Percentiles rank a stretch among this genome's conserved stretches.
These are phyloP conservation scores for Hymenotorrendiella dingleyae DNA, from an alignment of 2,329 filamentous ascomycete genomes.

Conservation along the genomic window DNA sequence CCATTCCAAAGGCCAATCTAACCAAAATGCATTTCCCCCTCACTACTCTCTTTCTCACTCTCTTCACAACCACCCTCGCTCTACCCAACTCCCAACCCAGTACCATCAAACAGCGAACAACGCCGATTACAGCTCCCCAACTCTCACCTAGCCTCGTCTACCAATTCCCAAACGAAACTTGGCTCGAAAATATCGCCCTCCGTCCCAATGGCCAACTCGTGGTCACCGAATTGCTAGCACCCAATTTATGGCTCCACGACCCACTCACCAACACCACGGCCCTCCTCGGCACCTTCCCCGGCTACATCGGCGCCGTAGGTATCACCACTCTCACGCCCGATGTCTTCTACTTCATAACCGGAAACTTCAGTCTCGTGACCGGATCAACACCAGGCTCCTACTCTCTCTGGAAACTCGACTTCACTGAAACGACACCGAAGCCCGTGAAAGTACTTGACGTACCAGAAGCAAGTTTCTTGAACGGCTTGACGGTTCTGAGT, in stretches of 20 bases:
- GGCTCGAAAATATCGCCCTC: slow-evolving; percentile 26
- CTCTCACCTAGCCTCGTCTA: too few relatives aligned
- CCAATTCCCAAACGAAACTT: slow-evolving; percentile 6
- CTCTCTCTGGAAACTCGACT: slow-evolving; percentile 19
- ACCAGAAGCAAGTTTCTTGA: slow-evolving; percentile 20
- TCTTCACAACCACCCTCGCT: too few relatives aligned
- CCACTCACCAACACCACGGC: not conserved
- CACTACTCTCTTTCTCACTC: too few relatives aligned
- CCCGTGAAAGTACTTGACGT: slow-evolving; percentile 22
- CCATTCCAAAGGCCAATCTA: too few relatives aligned
- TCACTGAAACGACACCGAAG: not conserved
- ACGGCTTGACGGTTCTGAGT: slow-evolving; percentile 18
- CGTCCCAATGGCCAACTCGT: slow-evolving; percentile 47
- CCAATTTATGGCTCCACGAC: slow-evolving; percentile 6
- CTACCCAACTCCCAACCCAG: too few relatives aligned
- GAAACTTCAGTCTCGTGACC: slow-evolving; percentile 4
- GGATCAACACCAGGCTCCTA: slow-evolving; percentile 1
- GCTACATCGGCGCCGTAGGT: slow-evolving; percentile 25
- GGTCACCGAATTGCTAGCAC: slow-evolving; percentile 2
- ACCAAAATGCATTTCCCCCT: too few relatives aligned
- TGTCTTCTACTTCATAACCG: slow-evolving; percentile 22
- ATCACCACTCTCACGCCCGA: slow-evolving; percentile 32
- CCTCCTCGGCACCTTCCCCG: slow-evolving; percentile 4
- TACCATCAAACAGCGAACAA: too few relatives aligned
- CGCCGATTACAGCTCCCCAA: too few relatives aligned